Conservation (phyloP, 768 basidiomycete genomes). For the Psilocybe sp. region DNA sequence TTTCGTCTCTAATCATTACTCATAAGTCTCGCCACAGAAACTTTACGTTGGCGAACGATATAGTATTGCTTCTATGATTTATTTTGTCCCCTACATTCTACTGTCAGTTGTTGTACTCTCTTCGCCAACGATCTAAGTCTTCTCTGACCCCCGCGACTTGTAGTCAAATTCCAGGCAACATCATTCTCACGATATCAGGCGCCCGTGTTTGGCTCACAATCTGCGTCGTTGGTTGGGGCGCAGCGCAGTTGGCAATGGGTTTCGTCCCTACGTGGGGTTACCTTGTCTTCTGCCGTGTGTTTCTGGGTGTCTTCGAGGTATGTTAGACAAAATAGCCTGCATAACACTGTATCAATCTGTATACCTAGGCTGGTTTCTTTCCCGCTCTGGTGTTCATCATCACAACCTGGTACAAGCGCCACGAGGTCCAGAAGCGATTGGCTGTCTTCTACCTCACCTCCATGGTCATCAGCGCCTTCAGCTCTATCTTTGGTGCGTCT, state of each 20-base stretch:
- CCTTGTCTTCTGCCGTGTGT: slow-evolving; percentile 24
- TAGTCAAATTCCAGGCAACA: slow-evolving; percentile 31
- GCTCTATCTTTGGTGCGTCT: slow-evolving; percentile 18
- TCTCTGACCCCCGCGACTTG: slow-evolving; percentile 1
- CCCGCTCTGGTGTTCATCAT: slow-evolving; percentile 18
- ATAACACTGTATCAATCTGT: neutral
- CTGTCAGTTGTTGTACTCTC: slow-evolving; percentile 20
- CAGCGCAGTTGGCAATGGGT: slow-evolving; percentile 29
- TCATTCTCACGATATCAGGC: slow-evolving; percentile 23
- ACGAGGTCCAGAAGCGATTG: slow-evolving; percentile 21
- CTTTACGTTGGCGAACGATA: slow-evolving; percentile 25
- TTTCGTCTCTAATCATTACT: slow-evolving; percentile 20
- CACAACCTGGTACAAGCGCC: slow-evolving; percentile 21
- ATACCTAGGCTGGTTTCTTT: slow-evolving; percentile 14
- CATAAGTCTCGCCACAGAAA: slow-evolving; percentile 22
- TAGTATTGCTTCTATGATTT: slow-evolving; percentile 32
- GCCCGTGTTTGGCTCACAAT: slow-evolving; percentile 25
- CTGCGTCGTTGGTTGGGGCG: slow-evolving; percentile 28
- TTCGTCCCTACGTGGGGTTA: slow-evolving; percentile 27
- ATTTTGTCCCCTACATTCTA: slow-evolving; percentile 34
- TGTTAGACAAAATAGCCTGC: neutral
- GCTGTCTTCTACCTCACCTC: slow-evolving; percentile 20
- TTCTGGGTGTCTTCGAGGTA: slow-evolving; percentile 29
- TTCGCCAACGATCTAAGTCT: neutral
- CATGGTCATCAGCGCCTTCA: slow-evolving; percentile 13